Evolutionary conservation across 495 filamentous ascomycete genomes (phyloP), one percentile per base, ranked within the genome.

Genomic region (Haplographium delicatum): DNA sequence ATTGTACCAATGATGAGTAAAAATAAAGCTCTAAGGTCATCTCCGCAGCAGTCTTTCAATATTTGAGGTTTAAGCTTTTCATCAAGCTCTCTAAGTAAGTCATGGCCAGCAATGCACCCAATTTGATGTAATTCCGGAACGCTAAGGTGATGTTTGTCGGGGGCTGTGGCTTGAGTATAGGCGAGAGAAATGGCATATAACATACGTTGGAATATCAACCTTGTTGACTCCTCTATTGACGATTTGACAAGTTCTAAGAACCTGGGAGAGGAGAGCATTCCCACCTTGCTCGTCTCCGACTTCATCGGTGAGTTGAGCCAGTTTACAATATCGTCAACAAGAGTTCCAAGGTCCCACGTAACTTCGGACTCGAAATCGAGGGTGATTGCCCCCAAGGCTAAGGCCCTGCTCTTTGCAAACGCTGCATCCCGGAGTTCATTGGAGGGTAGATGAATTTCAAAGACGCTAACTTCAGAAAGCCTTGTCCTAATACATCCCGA

Each of bases 111-210:
- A 7, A 52, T n/a, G 18, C 30, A 18, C 26, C 40, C 30, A 39
- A 52, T 33, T 28, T 30, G 39, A 35, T 39, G 25, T 19, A 52
- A 16, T 20, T 52, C 50, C 7, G 20, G 9, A 38, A 52, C 30
- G 28, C 13, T 45, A 5, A 45, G 31, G n/a, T 18, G 23, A 20
- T 52, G 28, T 11, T 30, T 35, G 22, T 44, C 16, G 2, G 6
- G n/a, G 16, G 43, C 16, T 4, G 3, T 30, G 8, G 50, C 15
- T 28, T 42, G 41, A 5, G 50, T 52, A 27, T 52, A 38, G 11
- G 50, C 50, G 20, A 52, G 50, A 20, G 40, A 52, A 13, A 18
- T 27, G n/a, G 50, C 41, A 27, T 38, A 52, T 1, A 52, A 16
- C 50, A 52, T 52, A 7, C 30, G 39, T 24, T 39, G 50, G 18